Base-by-base conservation (phyloP, 306 rosid species). In the Pueraria montana region DNA sequence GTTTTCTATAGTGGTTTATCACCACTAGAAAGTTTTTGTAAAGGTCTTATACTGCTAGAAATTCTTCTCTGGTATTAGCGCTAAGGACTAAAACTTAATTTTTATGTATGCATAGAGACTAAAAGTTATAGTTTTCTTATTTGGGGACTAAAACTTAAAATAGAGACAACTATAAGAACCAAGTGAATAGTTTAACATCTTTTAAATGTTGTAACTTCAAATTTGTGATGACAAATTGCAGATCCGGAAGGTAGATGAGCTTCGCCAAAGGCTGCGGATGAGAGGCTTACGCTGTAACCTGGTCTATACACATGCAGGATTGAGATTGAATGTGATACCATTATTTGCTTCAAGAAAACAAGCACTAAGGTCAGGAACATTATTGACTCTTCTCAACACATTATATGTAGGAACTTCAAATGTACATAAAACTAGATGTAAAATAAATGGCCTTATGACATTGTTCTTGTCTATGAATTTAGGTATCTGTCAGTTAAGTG, bases 221-320 rank as follows among this genome's bases (percentile, higher is more conserved):
- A 83, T 24, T 55, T 30, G 76, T 76, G 71, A 72, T 52, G 30
- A 50, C 32, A 40, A 66, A 85, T 85, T 48, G 71, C 91, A 91
- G 97, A 75, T 81, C 52, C 86, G 84, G 69, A 80, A 80, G 76
- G 77, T 84, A 0, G 89, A 91, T 12, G 88, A 88, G 65, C 90
- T 93, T 68, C 93, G 84, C 74, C 94, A 93, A 76, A 82, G 89
- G 89, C 86, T 91, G 40, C 74, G 97, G 84, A 93, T 93, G 96
- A 88, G 96, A 84, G 98, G 89, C 84, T 87, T 93, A 70, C 91
- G 98, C 55, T 91, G 98, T 90, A 91, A 93, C 80, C 87, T 91
- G 3, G 84, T 91, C 80, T 93, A 87, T 64, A 86, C 89, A 50
- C 94, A 86, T 68, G 88, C 85, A 40, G 92, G 91, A 62, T 75